Percentiles rank a stretch among this genome's conserved stretches.
These are phyloP conservation scores for Hanseniaspora occidentalis DNA, from an alignment of 805 yeast genomes.

Conservation along the genomic window DNA sequence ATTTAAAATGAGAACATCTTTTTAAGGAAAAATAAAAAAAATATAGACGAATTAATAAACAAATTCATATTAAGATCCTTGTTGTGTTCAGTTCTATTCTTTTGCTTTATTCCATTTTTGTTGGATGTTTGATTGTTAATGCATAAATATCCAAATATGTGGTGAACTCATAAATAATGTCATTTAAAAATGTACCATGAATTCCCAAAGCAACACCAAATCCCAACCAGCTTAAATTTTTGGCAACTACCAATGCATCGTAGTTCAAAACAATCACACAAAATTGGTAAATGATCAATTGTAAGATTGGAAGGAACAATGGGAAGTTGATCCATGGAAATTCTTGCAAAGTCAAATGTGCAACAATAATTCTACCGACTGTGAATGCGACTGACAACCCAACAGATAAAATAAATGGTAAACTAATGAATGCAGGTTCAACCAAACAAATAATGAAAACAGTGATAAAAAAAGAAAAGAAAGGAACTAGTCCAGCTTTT, in stretches of 20 bases:
- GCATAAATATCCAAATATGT: constrained; percentile 76
- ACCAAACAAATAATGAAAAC: constrained; percentile 35
- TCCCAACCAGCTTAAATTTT: constrained; percentile 51
- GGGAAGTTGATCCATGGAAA: constrained; percentile 70
- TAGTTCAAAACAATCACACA: constrained; percentile 14
- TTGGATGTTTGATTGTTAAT: constrained; percentile 69
- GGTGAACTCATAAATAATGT: constrained; percentile 70
- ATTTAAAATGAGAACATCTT: constrained; percentile 1
- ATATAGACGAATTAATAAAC: neutral
- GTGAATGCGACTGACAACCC: constrained; percentile 69
- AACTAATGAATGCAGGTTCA: constrained; percentile 34
- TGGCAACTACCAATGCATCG: constrained; percentile 31
- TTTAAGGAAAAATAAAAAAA: constrained; percentile 3
- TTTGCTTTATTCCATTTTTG: constrained; percentile 23
- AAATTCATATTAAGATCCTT: no score
- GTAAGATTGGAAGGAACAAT: constrained; percentile 47
- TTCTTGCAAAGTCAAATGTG: constrained; percentile 67
- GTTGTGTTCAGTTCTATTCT: neutral
- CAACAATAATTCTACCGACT: constrained; percentile 85
- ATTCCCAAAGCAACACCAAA: constrained; percentile 54
- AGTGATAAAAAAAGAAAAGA: constrained; percentile 39
- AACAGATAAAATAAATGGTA: constrained; percentile 56
- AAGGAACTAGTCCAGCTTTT: constrained; percentile 54
- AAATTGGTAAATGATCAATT: constrained; percentile 26
- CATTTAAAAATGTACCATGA: constrained; percentile 60